These are phyloP conservation scores for Endoconidiophora laricicola DNA, from an alignment of 2,329 filamentous ascomycete species.

Conservation along the genomic window DNA sequence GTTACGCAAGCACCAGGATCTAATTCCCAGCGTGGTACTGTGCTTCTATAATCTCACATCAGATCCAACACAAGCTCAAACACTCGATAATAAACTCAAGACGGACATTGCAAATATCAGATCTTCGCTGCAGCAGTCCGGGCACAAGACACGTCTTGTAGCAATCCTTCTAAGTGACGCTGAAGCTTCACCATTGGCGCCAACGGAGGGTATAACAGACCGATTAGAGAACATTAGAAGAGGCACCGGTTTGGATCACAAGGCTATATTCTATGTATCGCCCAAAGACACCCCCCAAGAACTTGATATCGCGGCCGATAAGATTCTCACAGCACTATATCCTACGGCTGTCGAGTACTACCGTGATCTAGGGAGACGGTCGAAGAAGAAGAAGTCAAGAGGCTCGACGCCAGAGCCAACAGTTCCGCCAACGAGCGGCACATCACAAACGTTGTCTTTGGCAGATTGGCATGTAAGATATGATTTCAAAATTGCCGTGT, in stretches of 20 bases:
- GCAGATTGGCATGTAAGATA: conserved; percentile 89
- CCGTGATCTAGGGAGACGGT: conserved; percentile 80
- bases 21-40: conserved; percentile 64
- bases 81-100: conserved; percentile 79
- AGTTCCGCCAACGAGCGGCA: conserved; percentile 64
- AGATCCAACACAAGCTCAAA: conserved; percentile 54
- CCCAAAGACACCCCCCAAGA: conserved; percentile 55
- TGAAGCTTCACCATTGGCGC: conserved; percentile 21
- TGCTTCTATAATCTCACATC: conserved; percentile 65
- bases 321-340: conserved; percentile 56
- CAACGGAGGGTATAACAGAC: conserved; percentile 46
- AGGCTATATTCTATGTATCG: conserved; percentile 72
- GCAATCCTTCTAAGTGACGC: conserved; percentile 65
- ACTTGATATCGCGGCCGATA: conserved; percentile 55
- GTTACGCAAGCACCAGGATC: conserved; percentile 75
- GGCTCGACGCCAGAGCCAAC: conserved; percentile 66
- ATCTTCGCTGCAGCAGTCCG: conserved; percentile 46
- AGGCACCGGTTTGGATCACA: conserved; percentile 65
- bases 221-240: conserved; percentile 64
- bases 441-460: conserved; percentile 68
- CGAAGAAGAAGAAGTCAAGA: conserved; percentile 71
- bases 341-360: conserved; percentile 76
- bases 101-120: conserved; percentile 69
- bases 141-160: conserved; percentile 62
- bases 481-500: conserved; percentile 80